These are phyloP conservation scores for Geotrichum phurueaensis DNA, from an alignment of 1,139 yeast species.

Conservation along the genomic window DNA sequence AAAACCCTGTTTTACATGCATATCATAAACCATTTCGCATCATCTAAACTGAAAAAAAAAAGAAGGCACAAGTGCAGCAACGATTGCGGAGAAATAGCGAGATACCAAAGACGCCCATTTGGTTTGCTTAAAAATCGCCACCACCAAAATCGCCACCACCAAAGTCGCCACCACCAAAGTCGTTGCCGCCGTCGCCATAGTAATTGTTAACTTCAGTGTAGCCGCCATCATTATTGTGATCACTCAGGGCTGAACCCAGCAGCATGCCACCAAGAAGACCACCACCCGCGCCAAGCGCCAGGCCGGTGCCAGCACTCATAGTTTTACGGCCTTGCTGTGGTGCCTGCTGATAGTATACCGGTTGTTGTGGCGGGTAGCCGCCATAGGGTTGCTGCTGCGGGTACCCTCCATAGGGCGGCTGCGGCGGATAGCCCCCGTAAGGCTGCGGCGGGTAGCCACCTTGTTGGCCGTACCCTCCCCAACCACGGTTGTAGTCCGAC, in stretches of 20 bases:
- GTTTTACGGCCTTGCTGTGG: constrained; percentile 22
- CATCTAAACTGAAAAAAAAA: background rate
- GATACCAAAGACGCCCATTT: background rate
- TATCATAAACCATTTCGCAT: too few relatives aligned
- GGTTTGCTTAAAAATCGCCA: constrained; percentile 2
- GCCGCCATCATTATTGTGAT: constrained; percentile 18
- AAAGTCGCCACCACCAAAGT: constrained; percentile 2
- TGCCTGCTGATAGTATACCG: constrained; percentile 29
- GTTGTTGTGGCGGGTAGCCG: constrained; percentile 23
- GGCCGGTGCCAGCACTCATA: constrained; percentile 42
- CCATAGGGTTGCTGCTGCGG: constrained; percentile 5
- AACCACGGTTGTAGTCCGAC: background rate
- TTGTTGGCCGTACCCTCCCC: background rate
- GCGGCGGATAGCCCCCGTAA: constrained; percentile 4
- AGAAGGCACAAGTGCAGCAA: background rate
- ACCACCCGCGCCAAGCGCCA: constrained; percentile 72
- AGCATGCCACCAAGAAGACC: constrained; percentile 74
- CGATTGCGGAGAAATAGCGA: background rate
- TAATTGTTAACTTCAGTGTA: constrained; percentile 30
- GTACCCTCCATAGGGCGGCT: background rate
- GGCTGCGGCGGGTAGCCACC: background rate
- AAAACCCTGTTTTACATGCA: too few relatives aligned
- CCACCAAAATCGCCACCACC: constrained; percentile 2
- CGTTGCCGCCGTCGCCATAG: constrained; percentile 22
- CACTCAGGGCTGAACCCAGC: constrained; percentile 41